Evolutionary conservation across 176 grass and related monocot genomes (phyloP).

Genomic region (Avena eriantha): DNA sequence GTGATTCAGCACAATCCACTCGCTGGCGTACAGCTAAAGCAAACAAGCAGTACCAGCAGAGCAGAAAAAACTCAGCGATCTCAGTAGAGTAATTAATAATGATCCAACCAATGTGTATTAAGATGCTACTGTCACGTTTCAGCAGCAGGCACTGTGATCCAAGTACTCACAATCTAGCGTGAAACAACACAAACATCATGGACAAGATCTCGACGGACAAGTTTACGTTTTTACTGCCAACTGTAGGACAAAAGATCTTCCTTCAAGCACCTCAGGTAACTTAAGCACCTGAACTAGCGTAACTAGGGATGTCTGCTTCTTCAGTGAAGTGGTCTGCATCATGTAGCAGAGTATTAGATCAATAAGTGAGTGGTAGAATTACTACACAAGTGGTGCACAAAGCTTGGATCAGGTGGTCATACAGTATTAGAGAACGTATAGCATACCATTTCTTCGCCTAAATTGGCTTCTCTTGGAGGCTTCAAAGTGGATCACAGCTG

Average conservation of each 20-base stretch:
- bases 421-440: no score
- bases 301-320: constrained; percentile 40
- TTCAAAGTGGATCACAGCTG: no score
- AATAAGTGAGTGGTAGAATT: no score
- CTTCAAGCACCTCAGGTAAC: constrained; percentile 21
- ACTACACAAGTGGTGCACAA: no score
- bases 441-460: no score
- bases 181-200: constrained; percentile 6
- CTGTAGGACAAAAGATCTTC: background rate
- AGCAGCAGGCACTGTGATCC: background rate
- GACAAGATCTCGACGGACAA: background rate
- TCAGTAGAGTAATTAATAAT: background rate
- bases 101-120: background rate
- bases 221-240: background rate
- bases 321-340: constrained; percentile 7
- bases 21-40: no score
- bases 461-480: no score
- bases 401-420: no score
- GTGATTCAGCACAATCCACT: no score
- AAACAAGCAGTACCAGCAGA: no score
- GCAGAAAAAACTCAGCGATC: background rate
- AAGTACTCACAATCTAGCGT: background rate
- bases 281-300: constrained; percentile 22
- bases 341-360: no score
- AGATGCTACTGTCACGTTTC: background rate